A percentile compares a stretch with the other conserved stretches of the same genome.
These are phyloP conservation scores for Aspergillus aculeatus DNA, from an alignment of 2,329 filamentous ascomycete genomes.

Conservation along the genomic window DNA sequence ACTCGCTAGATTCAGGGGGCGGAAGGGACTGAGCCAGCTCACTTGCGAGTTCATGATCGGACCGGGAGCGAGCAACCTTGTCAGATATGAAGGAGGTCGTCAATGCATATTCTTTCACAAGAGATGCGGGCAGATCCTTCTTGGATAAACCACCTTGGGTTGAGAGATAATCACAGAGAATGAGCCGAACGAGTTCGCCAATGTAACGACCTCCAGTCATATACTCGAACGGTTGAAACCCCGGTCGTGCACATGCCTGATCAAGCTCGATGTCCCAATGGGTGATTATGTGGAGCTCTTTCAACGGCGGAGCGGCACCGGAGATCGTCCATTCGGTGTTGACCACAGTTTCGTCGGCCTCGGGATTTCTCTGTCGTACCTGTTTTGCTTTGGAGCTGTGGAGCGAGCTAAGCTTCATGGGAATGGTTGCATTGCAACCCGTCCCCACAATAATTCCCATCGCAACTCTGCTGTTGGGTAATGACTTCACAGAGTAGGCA, in stretches of 20 bases:
- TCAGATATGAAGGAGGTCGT: constrained; percentile 73
- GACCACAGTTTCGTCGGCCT: constrained; percentile 67
- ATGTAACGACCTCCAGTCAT: constrained; percentile 79
- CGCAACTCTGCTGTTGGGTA: constrained; percentile 61
- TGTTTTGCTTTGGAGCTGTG: constrained; percentile 61
- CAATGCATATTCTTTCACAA: constrained; percentile 61
- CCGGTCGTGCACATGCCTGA: constrained; percentile 64
- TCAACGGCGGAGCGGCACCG: constrained; percentile 67
- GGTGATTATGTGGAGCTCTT: constrained; percentile 60
- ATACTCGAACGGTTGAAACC: constrained; percentile 81
- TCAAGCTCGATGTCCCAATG: constrained; percentile 70
- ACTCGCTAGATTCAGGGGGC: constrained; percentile 47
- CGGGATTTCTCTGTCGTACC: constrained; percentile 48
- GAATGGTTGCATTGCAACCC: constrained; percentile 77
- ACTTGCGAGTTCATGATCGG: constrained; percentile 50
- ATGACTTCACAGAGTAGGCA: constrained; percentile 66
- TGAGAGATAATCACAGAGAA: constrained; percentile 65
- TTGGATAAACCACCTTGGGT: constrained; percentile 41
- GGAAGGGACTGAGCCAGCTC: constrained; percentile 55
- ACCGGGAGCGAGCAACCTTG: constrained; percentile 56
- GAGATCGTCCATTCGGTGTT: constrained; percentile 86
- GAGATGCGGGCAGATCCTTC: constrained; percentile 51
- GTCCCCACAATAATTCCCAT: constrained; percentile 84
- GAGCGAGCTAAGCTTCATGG: constrained; percentile 63
- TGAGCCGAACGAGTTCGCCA: constrained; percentile 71